Evolutionary conservation across 169 alveolate genomes (phyloP), one percentile per base, ranked within the genome.

Genomic region (Cyclospora cayetanensis): DNA sequence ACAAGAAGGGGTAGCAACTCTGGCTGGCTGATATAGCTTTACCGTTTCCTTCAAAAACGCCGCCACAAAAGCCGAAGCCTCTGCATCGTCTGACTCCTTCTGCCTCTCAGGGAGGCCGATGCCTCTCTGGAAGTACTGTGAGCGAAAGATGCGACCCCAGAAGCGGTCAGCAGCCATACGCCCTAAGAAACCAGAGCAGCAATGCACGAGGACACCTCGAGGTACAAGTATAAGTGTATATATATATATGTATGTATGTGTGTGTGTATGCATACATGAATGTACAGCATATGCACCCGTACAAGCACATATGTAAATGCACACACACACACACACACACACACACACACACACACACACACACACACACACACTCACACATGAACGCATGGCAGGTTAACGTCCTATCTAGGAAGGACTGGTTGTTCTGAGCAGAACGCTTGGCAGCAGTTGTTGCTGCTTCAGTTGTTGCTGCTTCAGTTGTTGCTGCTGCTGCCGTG

Each of bases 101-200:
- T 68, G 80, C 9, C 80, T n/a, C 25, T 68, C 80, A 29, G 63
- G 80, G 39, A 83, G 37, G 42, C 90, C 90, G 39, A 83, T 65
- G 80, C 68, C 68, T 12, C 39, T 42, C 79, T 83, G 90, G 63
- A 83, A 83, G 29, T 55, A 83, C 65, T 53, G 34, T 39, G 90
- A 83, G 65, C 70, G 90, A 37, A 83, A 83, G 35, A 83, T 60
- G 15, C 90, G 76, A 7, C 70, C 90, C 50, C 68, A 83, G 25
- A 83, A 83, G 35, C 70, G 68, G 25, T 83, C 90, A 37, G 79
- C 31, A 12, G 80, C 22, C 77, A 83, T 83, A 25, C 79, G 77
- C 15, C 90, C 90, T 83, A 42, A 4, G 42, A 25, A 37, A 39
- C 60, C 20, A 52, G 43, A n/a, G 63, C 42, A 37, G 20, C 68